phyloP scores from a whole-genome alignment of 495 filamentous ascomycete genomes.

The Annulohypoxylon stygium region DNA sequence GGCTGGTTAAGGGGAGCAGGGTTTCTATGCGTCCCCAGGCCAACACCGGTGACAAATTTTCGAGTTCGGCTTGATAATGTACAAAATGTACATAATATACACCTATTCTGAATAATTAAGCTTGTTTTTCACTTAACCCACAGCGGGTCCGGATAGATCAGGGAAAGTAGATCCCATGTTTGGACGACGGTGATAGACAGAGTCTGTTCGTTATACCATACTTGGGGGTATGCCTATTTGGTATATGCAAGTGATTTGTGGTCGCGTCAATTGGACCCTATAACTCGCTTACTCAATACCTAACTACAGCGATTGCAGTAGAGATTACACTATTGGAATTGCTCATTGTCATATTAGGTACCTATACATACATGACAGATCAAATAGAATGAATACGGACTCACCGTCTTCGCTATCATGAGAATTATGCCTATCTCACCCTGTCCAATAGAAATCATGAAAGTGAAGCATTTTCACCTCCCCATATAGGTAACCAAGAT shows the following conservation, averaged over 20 bases:
- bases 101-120: conserved; percentile 18
- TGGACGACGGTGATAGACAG: conserved; percentile 21
- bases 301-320: too few relatives aligned
- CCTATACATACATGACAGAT: not conserved
- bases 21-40: conserved; percentile 7
- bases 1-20: conserved; percentile 1
- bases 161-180: conserved; percentile 42
- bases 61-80: conserved; percentile 3
- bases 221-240: not conserved
- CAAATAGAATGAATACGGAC: not conserved
- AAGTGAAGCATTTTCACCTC: not conserved
- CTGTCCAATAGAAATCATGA: not conserved
- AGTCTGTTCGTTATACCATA: conserved; percentile 18
- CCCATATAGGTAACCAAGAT: not conserved
- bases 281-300: not conserved
- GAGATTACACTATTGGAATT: too few relatives aligned
- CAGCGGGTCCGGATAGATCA: conserved; percentile 36
- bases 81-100: not conserved
- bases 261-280: not conserved
- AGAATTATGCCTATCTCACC: not conserved
- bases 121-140: conserved; percentile 35
- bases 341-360: too few relatives aligned
- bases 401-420: not conserved
- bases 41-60: conserved; percentile 19
- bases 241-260: not conserved